Evolutionary conservation across 2,329 filamentous ascomycete genomes (phyloP).

Genomic region (Pochonia chlamydosporia): DNA sequence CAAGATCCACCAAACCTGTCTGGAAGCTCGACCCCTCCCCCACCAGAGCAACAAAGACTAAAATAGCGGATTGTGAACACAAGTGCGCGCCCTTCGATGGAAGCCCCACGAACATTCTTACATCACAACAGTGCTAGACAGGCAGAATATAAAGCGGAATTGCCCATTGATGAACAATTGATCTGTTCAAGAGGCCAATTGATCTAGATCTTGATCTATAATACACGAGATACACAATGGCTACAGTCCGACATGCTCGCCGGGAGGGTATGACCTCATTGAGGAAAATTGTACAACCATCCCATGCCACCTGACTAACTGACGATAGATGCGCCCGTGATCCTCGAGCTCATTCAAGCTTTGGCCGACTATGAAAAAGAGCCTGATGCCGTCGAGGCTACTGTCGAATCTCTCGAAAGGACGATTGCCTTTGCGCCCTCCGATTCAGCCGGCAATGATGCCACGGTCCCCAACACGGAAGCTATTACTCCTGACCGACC

Average conservation of each 20-base stretch:
- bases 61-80: too few species aligned
- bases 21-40: not conserved
- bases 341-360: slow-evolving; percentile 75
- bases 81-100: not conserved
- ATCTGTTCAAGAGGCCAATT: not conserved
- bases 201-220: not conserved
- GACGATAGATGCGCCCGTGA: slow-evolving; percentile 66
- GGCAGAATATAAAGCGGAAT: not conserved
- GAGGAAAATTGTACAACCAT: not conserved
- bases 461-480: slow-evolving; percentile 39
- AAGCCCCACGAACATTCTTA: not conserved
- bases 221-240: slow-evolving; percentile 4
- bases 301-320: slow-evolving; percentile 5
- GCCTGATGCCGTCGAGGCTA: slow-evolving; percentile 68
- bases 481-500: slow-evolving; percentile 52
- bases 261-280: slow-evolving; percentile 44
- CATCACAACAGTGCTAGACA: not conserved
- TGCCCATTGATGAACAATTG: not conserved
- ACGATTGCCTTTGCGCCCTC: slow-evolving; percentile 74
- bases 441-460: slow-evolving; percentile 33
- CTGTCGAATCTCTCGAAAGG: slow-evolving; percentile 60
- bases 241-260: slow-evolving; percentile 40
- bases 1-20: not conserved
- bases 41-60: not conserved
- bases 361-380: slow-evolving; percentile 86